These are phyloP conservation scores for Meyerozyma sp. DNA, from an alignment of 1,139 yeast genomes.

Conservation along the genomic window DNA sequence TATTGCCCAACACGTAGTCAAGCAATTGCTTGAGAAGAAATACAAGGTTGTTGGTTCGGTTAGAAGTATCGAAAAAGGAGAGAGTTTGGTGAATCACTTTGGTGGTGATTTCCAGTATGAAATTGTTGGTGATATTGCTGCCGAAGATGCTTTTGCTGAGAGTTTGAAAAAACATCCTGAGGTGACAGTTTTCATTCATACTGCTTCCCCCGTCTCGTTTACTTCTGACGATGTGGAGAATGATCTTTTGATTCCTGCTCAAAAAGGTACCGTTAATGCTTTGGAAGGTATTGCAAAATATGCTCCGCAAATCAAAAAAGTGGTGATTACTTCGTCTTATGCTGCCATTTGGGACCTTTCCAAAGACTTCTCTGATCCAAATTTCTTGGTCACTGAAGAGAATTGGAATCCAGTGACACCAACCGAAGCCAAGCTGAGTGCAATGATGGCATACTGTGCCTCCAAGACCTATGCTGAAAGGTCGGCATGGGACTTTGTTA, in stretches of 20 bases:
- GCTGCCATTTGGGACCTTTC: conserved; percentile 15
- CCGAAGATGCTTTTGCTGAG: conserved; percentile 28
- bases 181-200: conserved; percentile 30
- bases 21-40: conserved; percentile 6
- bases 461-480: conserved; percentile 26
- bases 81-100: conserved; percentile 14
- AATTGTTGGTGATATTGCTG: conserved; percentile 29
- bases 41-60: conserved; percentile 11
- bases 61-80: conserved; percentile 10
- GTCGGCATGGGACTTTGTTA: conserved; percentile 29
- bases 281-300: conserved; percentile 19
- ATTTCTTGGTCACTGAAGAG: conserved; percentile 4
- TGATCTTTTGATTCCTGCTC: conserved; percentile 9
- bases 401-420: conserved; percentile 7
- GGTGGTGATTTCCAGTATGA: conserved; percentile 20
- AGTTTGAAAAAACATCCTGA: conserved; percentile 25
- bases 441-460: conserved; percentile 23
- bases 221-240: conserved; percentile 13
- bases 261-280: conserved; percentile 16
- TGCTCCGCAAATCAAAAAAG: conserved; percentile 15
- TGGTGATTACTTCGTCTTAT: conserved; percentile 19
- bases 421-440: conserved; percentile 11
- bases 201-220: conserved; percentile 36
- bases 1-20: conserved; percentile 9
- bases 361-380: conserved; percentile 14